Conservation (phyloP, 2,329 filamentous ascomycete genomes). For the Tolypocladium endophyticum region DNA sequence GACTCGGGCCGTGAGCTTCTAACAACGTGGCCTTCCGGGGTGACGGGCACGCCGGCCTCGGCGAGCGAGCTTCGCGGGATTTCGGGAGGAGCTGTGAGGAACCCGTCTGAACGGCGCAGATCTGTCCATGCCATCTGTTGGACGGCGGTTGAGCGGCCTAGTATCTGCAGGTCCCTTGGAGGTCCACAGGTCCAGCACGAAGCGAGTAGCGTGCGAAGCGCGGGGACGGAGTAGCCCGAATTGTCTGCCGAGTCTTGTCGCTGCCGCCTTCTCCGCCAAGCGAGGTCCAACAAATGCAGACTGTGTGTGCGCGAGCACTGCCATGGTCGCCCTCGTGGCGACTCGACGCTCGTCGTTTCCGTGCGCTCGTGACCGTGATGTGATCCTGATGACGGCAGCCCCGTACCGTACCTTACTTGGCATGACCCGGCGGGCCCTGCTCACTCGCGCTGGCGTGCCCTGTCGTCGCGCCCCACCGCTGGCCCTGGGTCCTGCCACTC, state of each 20-base stretch:
- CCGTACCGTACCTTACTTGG: neutral
- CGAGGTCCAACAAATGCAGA: neutral
- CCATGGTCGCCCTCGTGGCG: neutral
- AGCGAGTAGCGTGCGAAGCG: neutral
- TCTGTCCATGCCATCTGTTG: neutral
- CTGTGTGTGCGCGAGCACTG: neutral
- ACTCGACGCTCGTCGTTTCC: neutral
- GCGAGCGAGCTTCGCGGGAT: neutral
- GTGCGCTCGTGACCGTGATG: neutral
- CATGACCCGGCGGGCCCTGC: neutral
- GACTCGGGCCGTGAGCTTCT: neutral
- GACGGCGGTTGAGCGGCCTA: neutral
- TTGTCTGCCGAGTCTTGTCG: neutral
- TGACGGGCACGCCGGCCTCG: neutral
- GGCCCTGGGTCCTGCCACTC: slow-evolving; percentile 5
- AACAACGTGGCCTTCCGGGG: neutral
- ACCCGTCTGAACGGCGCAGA: neutral
- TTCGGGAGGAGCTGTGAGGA: neutral
- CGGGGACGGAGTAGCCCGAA: neutral
- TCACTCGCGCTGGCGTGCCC: neutral
- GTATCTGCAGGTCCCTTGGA: neutral
- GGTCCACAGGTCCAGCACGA: neutral
- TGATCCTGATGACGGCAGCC: neutral
- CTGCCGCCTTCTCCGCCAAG: neutral
- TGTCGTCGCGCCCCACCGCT: neutral